Evolutionary conservation across 129 eudicot genomes (phyloP).

Genomic region (Lactuca sativa): DNA sequence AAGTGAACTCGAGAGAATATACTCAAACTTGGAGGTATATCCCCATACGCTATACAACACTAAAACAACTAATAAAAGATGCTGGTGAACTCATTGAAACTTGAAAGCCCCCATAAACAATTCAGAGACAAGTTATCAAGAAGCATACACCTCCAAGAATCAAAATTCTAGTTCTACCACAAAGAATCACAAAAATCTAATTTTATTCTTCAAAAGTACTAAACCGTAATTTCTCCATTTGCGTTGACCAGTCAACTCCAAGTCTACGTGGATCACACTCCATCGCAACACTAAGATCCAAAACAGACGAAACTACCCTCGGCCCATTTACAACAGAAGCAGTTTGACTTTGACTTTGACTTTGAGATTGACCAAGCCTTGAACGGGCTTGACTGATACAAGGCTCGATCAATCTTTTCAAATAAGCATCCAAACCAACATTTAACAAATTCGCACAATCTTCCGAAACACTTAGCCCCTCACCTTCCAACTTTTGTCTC

Average conservation of each 20-base stretch:
- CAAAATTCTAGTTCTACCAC: background rate
- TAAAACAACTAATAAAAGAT: background rate
- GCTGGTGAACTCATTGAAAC: constrained; percentile 14
- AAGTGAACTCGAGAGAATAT: constrained; percentile 6
- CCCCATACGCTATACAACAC: constrained; percentile 26
- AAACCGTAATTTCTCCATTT: constrained; percentile 54
- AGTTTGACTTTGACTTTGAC: background rate
- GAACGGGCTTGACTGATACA: constrained; percentile 59
- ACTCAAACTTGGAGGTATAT: constrained; percentile 25
- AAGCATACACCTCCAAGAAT: background rate
- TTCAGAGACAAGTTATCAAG: constrained; percentile 25
- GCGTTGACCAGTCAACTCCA: constrained; percentile 79
- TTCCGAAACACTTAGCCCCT: constrained; percentile 54
- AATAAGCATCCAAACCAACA: constrained; percentile 64
- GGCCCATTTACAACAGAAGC: constrained; percentile 31
- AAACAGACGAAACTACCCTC: constrained; percentile 27
- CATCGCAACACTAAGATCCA: constrained; percentile 76
- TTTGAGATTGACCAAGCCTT: constrained; percentile 23
- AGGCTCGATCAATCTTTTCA: constrained; percentile 80
- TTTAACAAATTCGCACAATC: constrained; percentile 65
- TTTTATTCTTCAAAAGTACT: constrained; percentile 34
- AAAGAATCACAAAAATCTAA: constrained; percentile 21
- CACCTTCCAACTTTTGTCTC: constrained; percentile 58
- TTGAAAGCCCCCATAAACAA: constrained; percentile 30
- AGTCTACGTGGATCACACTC: constrained; percentile 64